phyloP scores from a whole-genome alignment of 2,329 filamentous ascomycete genomes.

The Neurospora crassa region DNA sequence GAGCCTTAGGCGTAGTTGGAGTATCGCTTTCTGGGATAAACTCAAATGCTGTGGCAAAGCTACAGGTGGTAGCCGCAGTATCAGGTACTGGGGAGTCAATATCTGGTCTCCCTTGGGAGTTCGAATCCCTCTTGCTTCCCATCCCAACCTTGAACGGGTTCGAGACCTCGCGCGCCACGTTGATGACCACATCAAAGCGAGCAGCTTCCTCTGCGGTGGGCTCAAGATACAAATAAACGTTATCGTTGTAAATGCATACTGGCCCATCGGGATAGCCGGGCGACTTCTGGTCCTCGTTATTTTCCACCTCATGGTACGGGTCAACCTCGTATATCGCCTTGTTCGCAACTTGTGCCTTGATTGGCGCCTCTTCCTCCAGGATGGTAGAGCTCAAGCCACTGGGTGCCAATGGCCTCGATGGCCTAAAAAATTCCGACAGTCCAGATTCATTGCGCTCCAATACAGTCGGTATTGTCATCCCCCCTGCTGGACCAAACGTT shows the following conservation, averaged over 20 bases:
- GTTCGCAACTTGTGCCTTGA: conserved; percentile 52
- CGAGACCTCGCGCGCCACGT: conserved; percentile 71
- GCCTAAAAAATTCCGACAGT: conserved; percentile 47
- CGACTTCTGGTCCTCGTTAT: conserved; percentile 70
- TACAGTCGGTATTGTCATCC: conserved; percentile 55
- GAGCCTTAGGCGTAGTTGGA: conserved; percentile 49
- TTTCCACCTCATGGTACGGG: conserved; percentile 55
- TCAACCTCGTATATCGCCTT: conserved; percentile 49
- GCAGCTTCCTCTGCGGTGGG: conserved; percentile 69
- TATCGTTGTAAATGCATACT: conserved; percentile 70
- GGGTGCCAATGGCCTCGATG: conserved; percentile 30
- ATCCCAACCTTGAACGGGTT: conserved; percentile 53
- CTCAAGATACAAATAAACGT: conserved; percentile 71
- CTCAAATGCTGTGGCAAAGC: conserved; percentile 53
- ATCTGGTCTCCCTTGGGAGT: conserved; percentile 21
- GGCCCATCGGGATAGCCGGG: conserved; percentile 76
- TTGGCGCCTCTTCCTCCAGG: conserved; percentile 47
- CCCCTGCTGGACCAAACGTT: conserved; percentile 50
- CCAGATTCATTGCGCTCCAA: conserved; percentile 51
- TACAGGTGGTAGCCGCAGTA: conserved; percentile 47
- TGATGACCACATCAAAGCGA: conserved; percentile 73
- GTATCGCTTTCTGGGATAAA: conserved; percentile 37
- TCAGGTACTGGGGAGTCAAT: conserved; percentile 41
- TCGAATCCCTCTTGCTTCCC: conserved; percentile 17
- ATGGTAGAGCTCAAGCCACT: conserved; percentile 32